Conservation (phyloP, 805 yeast species). For the Monosporozyma unispora region DNA sequence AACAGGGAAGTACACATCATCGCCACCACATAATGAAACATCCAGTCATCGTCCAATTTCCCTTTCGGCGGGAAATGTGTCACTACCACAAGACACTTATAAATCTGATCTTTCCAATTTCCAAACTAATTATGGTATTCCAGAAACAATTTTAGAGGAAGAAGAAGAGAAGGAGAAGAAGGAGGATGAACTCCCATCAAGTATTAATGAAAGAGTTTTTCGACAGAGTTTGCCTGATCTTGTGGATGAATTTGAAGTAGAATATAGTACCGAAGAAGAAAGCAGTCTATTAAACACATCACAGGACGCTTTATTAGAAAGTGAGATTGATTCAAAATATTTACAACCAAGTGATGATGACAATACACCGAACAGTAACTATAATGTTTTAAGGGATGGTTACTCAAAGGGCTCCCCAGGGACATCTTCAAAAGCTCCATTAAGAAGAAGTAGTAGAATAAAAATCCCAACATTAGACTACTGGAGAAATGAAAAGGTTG, state of each 20-base stretch:
- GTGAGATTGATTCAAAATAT: constrained; percentile 15
- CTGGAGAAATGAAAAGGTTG: constrained; percentile 76
- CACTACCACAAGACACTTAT: not conserved
- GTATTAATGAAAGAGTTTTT: no score
- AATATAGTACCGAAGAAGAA: constrained; percentile 22
- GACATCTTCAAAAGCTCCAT: constrained; percentile 5
- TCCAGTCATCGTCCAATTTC: not conserved
- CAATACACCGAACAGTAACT: constrained; percentile 16
- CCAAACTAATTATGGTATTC: not conserved
- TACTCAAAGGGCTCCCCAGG: constrained; percentile 6
- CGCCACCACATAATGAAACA: not conserved
- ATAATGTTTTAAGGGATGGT: constrained; percentile 9
- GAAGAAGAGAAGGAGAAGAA: not conserved
- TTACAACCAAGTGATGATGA: constrained; percentile 19
- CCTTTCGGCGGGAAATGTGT: not conserved
- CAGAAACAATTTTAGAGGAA: not conserved
- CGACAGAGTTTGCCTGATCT: constrained; percentile 46
- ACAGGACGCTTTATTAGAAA: constrained; percentile 22
- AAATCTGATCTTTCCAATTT: not conserved
- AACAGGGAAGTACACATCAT: not conserved
- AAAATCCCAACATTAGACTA: constrained; percentile 65
- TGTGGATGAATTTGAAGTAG: constrained; percentile 61
- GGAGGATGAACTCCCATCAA: not conserved
- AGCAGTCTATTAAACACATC: constrained; percentile 19
- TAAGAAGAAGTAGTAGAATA: constrained; percentile 58